Conservation (phyloP, 2,329 filamentous ascomycete genomes). For the Alternaria brassicicola region DNA sequence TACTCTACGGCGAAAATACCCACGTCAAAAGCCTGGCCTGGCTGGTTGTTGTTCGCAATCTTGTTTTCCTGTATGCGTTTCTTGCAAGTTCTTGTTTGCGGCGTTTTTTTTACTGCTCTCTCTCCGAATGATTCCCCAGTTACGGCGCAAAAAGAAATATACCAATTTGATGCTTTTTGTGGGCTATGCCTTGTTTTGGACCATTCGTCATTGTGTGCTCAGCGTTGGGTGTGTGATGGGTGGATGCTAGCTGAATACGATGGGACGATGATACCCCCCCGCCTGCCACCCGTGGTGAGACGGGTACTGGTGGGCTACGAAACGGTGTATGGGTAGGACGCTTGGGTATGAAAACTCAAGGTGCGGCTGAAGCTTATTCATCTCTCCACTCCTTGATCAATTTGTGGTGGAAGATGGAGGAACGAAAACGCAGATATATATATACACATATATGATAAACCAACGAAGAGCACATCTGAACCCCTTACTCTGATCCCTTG, state of each 20-base stretch:
- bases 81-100: slow-evolving; percentile 22
- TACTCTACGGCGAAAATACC: slow-evolving; percentile 38
- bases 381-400: neutral
- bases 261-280: slow-evolving; percentile 28
- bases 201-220: neutral
- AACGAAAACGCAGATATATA: neutral
- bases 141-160: slow-evolving; percentile 51
- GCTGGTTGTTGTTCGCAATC: slow-evolving; percentile 29
- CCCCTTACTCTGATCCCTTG: neutral
- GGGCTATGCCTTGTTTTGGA: slow-evolving; percentile 8
- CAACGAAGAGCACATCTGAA: neutral
- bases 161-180: slow-evolving; percentile 49
- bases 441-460: neutral
- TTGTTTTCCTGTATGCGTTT: slow-evolving; percentile 29
- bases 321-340: slow-evolving; percentile 4
- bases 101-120: slow-evolving; percentile 23
- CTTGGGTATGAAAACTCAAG: slow-evolving; percentile 1
- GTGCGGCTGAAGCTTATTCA: neutral
- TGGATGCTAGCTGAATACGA: slow-evolving; percentile 4
- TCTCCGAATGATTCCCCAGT: slow-evolving; percentile 46
- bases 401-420: neutral
- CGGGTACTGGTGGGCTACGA: slow-evolving; percentile 25
- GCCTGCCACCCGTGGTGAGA: slow-evolving; percentile 29
- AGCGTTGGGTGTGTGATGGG: neutral
- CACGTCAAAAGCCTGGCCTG: slow-evolving; percentile 44